These are phyloP conservation scores for Phragmites australis DNA, from an alignment of 176 grass and related monocot genomes.

Conservation along the genomic window DNA sequence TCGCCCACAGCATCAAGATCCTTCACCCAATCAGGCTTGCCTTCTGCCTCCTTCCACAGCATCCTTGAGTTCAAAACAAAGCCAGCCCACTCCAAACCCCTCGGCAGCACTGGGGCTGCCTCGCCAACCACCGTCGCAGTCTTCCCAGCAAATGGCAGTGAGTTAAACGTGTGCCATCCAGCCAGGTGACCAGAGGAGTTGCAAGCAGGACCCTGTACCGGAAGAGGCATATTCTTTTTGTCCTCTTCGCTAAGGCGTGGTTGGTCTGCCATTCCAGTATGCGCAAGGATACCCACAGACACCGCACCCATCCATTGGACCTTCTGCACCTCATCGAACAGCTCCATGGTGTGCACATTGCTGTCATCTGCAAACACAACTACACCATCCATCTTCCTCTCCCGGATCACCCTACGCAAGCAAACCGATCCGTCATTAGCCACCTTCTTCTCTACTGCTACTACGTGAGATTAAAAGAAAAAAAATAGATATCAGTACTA, in stretches of 20 bases:
- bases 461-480: neutral
- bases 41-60: slow-evolving; percentile 89
- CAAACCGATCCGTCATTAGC: slow-evolving; percentile 16
- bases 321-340: slow-evolving; percentile 99
- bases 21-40: slow-evolving; percentile 87
- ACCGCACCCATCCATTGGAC: slow-evolving; percentile 91
- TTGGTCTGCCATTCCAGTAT: slow-evolving; percentile 47
- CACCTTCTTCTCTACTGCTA: neutral
- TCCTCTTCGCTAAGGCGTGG: slow-evolving; percentile 65
- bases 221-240: slow-evolving; percentile 72
- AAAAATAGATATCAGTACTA: neutral
- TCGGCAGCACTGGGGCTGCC: slow-evolving; percentile 59
- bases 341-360: slow-evolving; percentile 93
- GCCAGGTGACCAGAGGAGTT: slow-evolving; percentile 73
- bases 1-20: slow-evolving; percentile 86
- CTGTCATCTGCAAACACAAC: slow-evolving; percentile 93
- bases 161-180: slow-evolving; percentile 92
- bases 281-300: slow-evolving; percentile 78
- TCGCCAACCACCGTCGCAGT: slow-evolving; percentile 64
- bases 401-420: slow-evolving; percentile 69
- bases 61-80: slow-evolving; percentile 87
- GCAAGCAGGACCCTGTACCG: slow-evolving; percentile 85
- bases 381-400: slow-evolving; percentile 83
- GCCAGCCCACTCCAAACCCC: slow-evolving; percentile 88
- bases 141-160: slow-evolving; percentile 56